Percentiles rank a stretch among this genome's conserved stretches.
Conservation (phyloP, 805 yeast genomes). For the Brettanomyces sp. region DNA sequence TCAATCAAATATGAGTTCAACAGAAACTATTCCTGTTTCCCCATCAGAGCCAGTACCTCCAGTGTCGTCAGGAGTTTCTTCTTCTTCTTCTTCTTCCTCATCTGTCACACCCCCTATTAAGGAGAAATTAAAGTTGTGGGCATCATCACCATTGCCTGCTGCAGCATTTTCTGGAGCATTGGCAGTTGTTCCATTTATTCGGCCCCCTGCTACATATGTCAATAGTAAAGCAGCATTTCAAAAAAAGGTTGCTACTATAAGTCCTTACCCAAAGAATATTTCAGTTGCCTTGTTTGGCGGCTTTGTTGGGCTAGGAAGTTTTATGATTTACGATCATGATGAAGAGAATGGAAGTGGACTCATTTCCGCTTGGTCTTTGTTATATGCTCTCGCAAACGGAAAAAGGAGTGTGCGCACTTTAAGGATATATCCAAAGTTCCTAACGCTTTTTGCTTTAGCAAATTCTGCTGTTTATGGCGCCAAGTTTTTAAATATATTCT, state of each 20-base stretch:
- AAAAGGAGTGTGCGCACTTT: constrained; percentile 44
- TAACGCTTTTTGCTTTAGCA: constrained; percentile 48
- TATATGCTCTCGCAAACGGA: constrained; percentile 68
- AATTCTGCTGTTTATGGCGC: constrained; percentile 64
- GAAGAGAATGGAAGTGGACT: constrained; percentile 74
- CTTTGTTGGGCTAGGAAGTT: constrained; percentile 58
- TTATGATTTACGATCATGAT: constrained; percentile 72
- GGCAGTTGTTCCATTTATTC: constrained; percentile 16
- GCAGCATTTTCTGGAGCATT: constrained; percentile 30
- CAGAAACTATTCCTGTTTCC: background rate
- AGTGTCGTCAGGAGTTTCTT: background rate
- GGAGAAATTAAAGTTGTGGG: constrained; percentile 2
- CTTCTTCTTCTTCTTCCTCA: background rate
- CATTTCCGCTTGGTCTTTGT: constrained; percentile 67
- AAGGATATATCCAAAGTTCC: constrained; percentile 51
- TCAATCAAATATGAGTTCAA: too few species aligned
- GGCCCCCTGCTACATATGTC: constrained; percentile 9
- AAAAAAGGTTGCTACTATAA: constrained; percentile 5
- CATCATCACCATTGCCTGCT: constrained; percentile 38
- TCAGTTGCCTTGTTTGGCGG: constrained; percentile 43
- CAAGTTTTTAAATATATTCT: constrained; percentile 39
- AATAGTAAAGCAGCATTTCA: constrained; percentile 6
- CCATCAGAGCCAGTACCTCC: background rate
- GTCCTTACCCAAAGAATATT: constrained; percentile 20
- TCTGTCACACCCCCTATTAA: background rate